Percentiles rank a stretch among this genome's conserved stretches.
phyloP scores from a whole-genome alignment of 257 asterid genomes.

The Ehretia macrophylla region DNA sequence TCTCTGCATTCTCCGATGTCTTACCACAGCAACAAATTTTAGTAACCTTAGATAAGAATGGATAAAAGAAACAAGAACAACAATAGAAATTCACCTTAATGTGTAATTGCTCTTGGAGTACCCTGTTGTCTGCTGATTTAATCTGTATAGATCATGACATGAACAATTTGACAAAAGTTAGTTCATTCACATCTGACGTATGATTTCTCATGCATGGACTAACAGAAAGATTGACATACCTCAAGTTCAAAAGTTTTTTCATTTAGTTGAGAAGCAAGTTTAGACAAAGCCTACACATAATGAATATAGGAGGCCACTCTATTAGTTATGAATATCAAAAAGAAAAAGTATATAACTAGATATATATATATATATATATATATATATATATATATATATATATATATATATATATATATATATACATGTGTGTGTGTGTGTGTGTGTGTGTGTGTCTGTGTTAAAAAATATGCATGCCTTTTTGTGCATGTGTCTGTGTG shows the following conservation, averaged over 20 bases:
- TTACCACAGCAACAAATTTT: conserved; percentile 19
- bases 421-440: too few relatives aligned
- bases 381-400: background rate
- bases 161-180: conserved; percentile 23
- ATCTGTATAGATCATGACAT: conserved; percentile 34
- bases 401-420: background rate
- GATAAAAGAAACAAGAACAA: conserved; percentile 10
- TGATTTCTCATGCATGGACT: conserved; percentile 3
- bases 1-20: conserved; percentile 53
- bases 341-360: background rate
- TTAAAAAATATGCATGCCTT: too few relatives aligned
- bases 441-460: too few relatives aligned
- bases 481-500: too few relatives aligned
- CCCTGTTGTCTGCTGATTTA: conserved; percentile 84
- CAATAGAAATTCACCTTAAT: conserved; percentile 44
- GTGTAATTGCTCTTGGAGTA: conserved; percentile 80
- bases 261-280: conserved; percentile 69
- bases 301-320: background rate
- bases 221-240: conserved; percentile 38
- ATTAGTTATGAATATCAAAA: background rate
- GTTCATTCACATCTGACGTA: conserved; percentile 20
- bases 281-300: conserved; percentile 50
- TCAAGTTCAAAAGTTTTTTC: conserved; percentile 79
- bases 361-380: background rate
- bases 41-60: background rate